A percentile compares a stretch with the other conserved stretches of the same genome.
These are phyloP conservation scores for Aquanectria penicillioides DNA, from an alignment of 2,329 filamentous ascomycete genomes.

Conservation along the genomic window DNA sequence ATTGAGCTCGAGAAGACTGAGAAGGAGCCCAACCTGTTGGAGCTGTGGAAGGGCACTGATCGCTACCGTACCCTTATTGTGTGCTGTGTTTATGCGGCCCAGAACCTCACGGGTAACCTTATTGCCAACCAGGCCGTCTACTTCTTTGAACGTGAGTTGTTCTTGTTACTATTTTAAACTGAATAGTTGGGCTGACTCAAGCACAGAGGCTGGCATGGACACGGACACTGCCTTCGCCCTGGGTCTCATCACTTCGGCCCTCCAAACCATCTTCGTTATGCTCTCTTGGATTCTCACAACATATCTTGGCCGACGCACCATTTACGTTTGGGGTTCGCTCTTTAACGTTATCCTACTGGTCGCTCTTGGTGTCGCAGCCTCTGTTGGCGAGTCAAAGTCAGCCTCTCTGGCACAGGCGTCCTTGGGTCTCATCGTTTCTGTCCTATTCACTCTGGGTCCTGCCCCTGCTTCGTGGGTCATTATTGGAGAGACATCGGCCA, in stretches of 20 bases:
- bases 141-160: slow-evolving; percentile 59
- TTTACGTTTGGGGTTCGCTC: slow-evolving; percentile 69
- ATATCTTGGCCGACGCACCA: slow-evolving; percentile 70
- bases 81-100: slow-evolving; percentile 66
- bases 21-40: slow-evolving; percentile 57
- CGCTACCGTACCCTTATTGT: slow-evolving; percentile 64
- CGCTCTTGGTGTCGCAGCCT: slow-evolving; percentile 68
- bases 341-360: slow-evolving; percentile 65
- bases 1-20: slow-evolving; percentile 61
- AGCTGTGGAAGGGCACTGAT: slow-evolving; percentile 65
- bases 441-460: slow-evolving; percentile 70
- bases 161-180: background rate
- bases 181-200: slow-evolving; percentile 8
- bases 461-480: slow-evolving; percentile 74
- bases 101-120: slow-evolving; percentile 69
- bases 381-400: slow-evolving; percentile 52
- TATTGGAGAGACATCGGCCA: slow-evolving; percentile 73
- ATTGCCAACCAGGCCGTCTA: slow-evolving; percentile 71
- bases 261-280: slow-evolving; percentile 71
- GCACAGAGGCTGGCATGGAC: slow-evolving; percentile 67
- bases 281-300: slow-evolving; percentile 74
- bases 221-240: slow-evolving; percentile 67
- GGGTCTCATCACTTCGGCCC: slow-evolving; percentile 71
- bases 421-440: slow-evolving; percentile 71
- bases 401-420: slow-evolving; percentile 67